These are phyloP conservation scores for Avena eriantha DNA, from an alignment of 176 grass and related monocot species.

Conservation along the genomic window DNA sequence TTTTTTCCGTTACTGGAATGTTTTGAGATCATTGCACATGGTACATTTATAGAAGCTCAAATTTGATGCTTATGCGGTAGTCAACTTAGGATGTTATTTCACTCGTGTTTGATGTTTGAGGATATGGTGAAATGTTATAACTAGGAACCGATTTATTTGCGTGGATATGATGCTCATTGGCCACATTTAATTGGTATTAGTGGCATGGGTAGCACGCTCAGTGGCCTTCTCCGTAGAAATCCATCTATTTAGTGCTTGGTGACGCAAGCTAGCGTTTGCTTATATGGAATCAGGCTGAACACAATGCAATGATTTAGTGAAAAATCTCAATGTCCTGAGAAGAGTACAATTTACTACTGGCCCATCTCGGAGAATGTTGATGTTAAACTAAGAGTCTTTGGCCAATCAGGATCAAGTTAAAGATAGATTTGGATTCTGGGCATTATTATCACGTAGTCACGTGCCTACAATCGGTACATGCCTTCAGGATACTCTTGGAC, in stretches of 20 bases:
- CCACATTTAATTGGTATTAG: background rate
- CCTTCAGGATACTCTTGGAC: slow-evolving; percentile 1
- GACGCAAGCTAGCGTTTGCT: background rate
- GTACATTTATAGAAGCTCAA: background rate
- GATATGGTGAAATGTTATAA: background rate
- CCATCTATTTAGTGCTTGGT: background rate
- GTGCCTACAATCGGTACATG: background rate
- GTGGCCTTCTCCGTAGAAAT: background rate
- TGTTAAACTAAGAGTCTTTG: background rate
- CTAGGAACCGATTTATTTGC: background rate
- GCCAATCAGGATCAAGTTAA: background rate
- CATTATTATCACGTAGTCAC: slow-evolving; percentile 7
- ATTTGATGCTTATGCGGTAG: background rate
- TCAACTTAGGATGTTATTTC: background rate
- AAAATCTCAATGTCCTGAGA: background rate
- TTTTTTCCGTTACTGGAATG: background rate
- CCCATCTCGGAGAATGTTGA: background rate
- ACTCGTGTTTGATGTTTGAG: background rate
- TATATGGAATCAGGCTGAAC: background rate
- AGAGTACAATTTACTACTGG: slow-evolving; percentile 9
- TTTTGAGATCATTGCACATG: background rate
- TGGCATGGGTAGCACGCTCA: background rate
- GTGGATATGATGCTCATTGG: background rate
- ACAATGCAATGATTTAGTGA: slow-evolving; percentile 1
- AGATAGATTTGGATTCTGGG: background rate